phyloP scores from a whole-genome alignment of 192 early-diverging fungal species.

The Chytriomyces sp. region DNA sequence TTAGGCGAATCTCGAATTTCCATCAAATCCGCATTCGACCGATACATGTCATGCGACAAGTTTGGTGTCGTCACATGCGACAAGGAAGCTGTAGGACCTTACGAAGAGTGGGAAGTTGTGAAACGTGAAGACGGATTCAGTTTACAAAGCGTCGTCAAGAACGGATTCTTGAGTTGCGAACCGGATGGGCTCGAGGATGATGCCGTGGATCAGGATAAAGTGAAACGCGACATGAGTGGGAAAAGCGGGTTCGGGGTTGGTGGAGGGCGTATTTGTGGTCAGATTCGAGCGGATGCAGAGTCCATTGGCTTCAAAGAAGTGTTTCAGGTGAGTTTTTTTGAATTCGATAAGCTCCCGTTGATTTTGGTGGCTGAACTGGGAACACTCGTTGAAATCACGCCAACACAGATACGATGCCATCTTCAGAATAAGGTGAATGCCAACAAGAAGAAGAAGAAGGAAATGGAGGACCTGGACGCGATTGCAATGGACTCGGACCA shows the following conservation, averaged over 20 bases:
- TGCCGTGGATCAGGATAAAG: constrained; percentile 68
- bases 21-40: constrained; percentile 68
- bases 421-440: constrained; percentile 64
- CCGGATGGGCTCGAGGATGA: constrained; percentile 41
- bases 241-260: constrained; percentile 63
- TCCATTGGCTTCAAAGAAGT: constrained; percentile 73
- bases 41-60: constrained; percentile 77
- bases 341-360: neutral
- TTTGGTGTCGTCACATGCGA: constrained; percentile 77
- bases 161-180: constrained; percentile 70
- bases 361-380: neutral
- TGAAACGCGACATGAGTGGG: constrained; percentile 72
- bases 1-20: constrained; percentile 30
- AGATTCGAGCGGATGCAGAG: constrained; percentile 72
- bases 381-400: neutral
- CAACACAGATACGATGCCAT: constrained; percentile 56
- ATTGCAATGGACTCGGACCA: constrained; percentile 69
- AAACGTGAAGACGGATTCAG: constrained; percentile 72
- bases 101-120: constrained; percentile 77
- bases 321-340: constrained; percentile 53
- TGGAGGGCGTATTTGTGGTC: constrained; percentile 67
- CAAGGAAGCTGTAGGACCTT: constrained; percentile 76
- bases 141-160: constrained; percentile 64
- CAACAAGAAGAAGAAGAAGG: constrained; percentile 50
- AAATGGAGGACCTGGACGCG: constrained; percentile 54